Conservation (phyloP, 2,329 filamentous ascomycete species). For the Hypoxylon sp. region DNA sequence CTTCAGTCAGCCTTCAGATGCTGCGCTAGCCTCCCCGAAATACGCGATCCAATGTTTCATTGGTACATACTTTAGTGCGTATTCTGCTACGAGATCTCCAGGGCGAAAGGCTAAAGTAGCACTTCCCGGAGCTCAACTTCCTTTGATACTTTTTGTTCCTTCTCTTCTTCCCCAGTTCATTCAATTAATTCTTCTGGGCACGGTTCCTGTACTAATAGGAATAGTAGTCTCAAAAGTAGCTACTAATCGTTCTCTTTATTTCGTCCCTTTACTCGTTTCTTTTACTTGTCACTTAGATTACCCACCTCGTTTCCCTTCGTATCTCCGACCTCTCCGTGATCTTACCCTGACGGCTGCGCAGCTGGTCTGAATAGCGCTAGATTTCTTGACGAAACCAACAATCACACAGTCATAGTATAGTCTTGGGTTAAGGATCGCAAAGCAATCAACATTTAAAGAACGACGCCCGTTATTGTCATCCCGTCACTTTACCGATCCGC, state of each 20-base stretch:
- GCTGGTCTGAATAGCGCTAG: conserved; percentile 40
- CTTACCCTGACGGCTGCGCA: conserved; percentile 34
- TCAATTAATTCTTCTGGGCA: conserved; percentile 27
- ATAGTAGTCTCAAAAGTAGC: conserved; percentile 8
- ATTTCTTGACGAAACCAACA: conserved; percentile 35
- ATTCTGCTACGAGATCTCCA: conserved; percentile 29
- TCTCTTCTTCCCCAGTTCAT: conserved; percentile 20
- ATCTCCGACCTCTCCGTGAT: conserved; percentile 4
- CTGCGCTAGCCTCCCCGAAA: conserved; percentile 15
- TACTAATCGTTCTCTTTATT: conserved; percentile 5
- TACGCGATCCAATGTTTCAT: conserved; percentile 19
- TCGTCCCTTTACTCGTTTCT: conserved; percentile 5
- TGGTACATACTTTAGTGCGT: conserved; percentile 9
- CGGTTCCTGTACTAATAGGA: conserved; percentile 19
- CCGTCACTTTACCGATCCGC: conserved; percentile 3
- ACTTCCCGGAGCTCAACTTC: conserved; percentile 22
- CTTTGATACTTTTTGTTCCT: conserved; percentile 20
- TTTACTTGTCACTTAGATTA: conserved; percentile 8
- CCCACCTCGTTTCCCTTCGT: conserved; percentile 5
- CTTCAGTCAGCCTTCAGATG: conserved; percentile 20
- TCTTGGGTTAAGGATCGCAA: background rate
- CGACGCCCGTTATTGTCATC: background rate
- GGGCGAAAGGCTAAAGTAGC: conserved; percentile 29
- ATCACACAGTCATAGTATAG: conserved; percentile 2
- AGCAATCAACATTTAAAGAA: conserved; percentile 6